Conservation (phyloP, 225 moss, liverwort and hornwort genomes). For the Antitrichia curtipendula region DNA sequence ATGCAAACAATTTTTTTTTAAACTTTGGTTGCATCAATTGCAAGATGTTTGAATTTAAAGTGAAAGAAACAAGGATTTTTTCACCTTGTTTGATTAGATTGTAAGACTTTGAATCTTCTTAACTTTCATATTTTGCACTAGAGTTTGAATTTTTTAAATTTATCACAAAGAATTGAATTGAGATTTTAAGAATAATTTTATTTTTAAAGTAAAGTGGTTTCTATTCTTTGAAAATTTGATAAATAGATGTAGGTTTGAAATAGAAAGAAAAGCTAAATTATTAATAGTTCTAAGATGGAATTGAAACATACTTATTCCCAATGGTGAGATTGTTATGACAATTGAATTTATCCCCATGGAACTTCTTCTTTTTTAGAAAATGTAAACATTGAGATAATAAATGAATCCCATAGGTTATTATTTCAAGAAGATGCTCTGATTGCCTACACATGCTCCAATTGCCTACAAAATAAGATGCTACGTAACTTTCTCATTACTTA, state of each 20-base stretch:
- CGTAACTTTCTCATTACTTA: neutral
- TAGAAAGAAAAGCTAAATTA: neutral
- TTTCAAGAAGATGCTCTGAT: neutral
- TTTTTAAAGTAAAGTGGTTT: too few species aligned
- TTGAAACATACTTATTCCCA: neutral
- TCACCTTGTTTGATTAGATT: neutral
- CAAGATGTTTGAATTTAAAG: neutral
- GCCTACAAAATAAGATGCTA: neutral
- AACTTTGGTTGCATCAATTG: fast-evolving
- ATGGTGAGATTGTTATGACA: neutral
- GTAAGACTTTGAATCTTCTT: neutral
- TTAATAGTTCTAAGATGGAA: neutral
- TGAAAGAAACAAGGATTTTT: too few species aligned
- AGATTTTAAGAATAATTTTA: too few species aligned
- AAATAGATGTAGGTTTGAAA: too few species aligned
- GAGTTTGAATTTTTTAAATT: neutral
- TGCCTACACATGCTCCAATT: too few species aligned
- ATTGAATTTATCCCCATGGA: neutral
- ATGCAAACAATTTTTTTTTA: neutral
- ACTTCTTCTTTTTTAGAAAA: neutral
- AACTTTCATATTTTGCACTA: neutral
- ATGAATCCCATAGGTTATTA: neutral
- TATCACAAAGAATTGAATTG: too few species aligned
- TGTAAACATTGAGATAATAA: neutral
- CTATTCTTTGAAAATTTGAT: too few species aligned